Percentiles rank a stretch among this genome's conserved stretches.
Evolutionary conservation across 2,329 filamentous ascomycete species (phyloP).

Genomic region (Conoideocrella luteorostrata): DNA sequence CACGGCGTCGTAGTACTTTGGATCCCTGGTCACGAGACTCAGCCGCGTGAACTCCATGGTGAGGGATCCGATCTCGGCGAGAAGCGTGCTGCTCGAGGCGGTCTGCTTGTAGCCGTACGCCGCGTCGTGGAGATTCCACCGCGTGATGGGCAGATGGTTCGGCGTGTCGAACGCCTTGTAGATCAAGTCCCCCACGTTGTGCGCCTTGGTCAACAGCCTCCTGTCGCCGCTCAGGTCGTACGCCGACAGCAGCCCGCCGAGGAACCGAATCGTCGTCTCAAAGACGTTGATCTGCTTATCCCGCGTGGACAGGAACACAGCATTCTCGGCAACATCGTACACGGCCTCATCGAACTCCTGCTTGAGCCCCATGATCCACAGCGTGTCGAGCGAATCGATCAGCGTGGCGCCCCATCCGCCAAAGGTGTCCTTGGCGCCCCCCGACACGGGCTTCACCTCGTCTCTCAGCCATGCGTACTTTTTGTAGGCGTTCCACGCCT

Average conservation of each 20-base stretch:
- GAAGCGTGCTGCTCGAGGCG: conserved; percentile 26
- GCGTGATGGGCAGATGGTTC: conserved; percentile 39
- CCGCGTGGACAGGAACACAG: conserved; percentile 44
- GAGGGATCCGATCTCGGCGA: conserved; percentile 60
- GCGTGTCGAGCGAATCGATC: conserved; percentile 54
- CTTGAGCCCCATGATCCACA: conserved; percentile 55
- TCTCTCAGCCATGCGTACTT: conserved; percentile 46
- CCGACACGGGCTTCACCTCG: conserved; percentile 43
- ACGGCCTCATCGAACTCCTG: conserved; percentile 51
- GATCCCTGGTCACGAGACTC: conserved; percentile 60
- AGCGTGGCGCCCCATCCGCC: conserved; percentile 53
- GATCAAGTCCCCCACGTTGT: conserved; percentile 46
- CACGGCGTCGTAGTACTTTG: conserved; percentile 69
- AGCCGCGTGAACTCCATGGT: conserved; percentile 67
- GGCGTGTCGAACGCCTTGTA: conserved; percentile 47
- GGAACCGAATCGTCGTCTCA: conserved; percentile 49
- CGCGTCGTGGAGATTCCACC: conserved; percentile 20
- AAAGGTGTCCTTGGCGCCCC: conserved; percentile 39
- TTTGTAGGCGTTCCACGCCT: conserved; percentile 46
- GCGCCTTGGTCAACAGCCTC: conserved; percentile 39
- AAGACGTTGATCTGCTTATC: conserved; percentile 40
- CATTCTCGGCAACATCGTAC: conserved; percentile 34
- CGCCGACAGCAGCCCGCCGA: conserved; percentile 45
- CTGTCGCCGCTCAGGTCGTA: conserved; percentile 41
- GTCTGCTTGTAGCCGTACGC: conserved; percentile 17